Conservation (phyloP, 176 grass and related monocot species). For the Aegilops tauschii region DNA sequence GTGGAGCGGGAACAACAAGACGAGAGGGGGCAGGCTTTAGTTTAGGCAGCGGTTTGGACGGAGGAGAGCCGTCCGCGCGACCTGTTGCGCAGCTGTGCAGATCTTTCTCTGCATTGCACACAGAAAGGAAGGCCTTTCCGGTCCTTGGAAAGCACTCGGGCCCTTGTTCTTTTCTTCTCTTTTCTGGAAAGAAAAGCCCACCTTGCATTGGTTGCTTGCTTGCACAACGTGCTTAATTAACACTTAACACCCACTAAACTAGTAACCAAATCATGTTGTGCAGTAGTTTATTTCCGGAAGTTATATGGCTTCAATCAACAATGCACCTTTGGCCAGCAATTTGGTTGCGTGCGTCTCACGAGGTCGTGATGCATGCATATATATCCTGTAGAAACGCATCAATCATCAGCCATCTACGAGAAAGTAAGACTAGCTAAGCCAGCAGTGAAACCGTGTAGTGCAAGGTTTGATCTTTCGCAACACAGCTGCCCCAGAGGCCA, state of each 20-base stretch:
- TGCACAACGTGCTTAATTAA: neutral
- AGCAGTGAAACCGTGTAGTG: neutral
- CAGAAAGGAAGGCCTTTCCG: neutral
- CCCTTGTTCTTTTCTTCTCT: neutral
- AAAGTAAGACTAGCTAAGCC: neutral
- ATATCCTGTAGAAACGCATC: neutral
- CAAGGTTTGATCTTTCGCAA: neutral
- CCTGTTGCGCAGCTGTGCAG: conserved; percentile 13
- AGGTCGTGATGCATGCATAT: neutral
- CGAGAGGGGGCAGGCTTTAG: neutral
- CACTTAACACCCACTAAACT: neutral
- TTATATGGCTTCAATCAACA: neutral
- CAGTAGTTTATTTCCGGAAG: neutral
- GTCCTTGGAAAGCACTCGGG: neutral
- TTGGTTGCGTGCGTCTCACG: neutral
- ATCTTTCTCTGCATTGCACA: neutral
- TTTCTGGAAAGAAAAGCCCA: neutral
- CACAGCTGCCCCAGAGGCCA: neutral
- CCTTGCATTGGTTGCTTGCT: neutral
- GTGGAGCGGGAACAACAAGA: conserved; percentile 19
- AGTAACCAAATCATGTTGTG: neutral
- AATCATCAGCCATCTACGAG: neutral
- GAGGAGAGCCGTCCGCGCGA: conserved; percentile 2
- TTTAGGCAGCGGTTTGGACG: conserved; percentile 25
- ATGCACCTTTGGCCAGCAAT: neutral